These are phyloP conservation scores for Colletotrichum brevisporum DNA, from an alignment of 2,329 filamentous ascomycete genomes.

Conservation along the genomic window DNA sequence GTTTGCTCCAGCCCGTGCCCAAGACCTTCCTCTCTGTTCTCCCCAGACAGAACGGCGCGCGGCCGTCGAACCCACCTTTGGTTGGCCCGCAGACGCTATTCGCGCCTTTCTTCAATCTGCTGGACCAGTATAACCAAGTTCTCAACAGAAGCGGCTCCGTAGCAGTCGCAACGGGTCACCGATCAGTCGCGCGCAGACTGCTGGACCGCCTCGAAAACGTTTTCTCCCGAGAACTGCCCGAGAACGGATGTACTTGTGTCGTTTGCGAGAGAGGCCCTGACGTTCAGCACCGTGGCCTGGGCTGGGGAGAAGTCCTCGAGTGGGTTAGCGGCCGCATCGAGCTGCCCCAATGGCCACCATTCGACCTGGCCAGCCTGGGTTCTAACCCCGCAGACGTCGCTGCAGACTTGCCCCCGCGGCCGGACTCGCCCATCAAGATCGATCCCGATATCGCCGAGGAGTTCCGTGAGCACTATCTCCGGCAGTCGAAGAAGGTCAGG, in stretches of 20 bases:
- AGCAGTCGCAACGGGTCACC: conserved; percentile 94
- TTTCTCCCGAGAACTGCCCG: conserved; percentile 91
- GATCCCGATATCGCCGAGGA: conserved; percentile 96
- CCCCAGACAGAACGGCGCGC: conserved; percentile 69
- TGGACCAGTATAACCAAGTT: conserved; percentile 89
- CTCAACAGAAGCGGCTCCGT: conserved; percentile 88
- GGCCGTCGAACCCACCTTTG: conserved; percentile 75
- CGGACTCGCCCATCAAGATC: conserved; percentile 77
- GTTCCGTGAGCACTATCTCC: conserved; percentile 91
- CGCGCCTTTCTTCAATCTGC: conserved; percentile 82
- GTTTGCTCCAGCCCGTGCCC: conserved; percentile 79
- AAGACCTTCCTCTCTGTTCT: conserved; percentile 79
- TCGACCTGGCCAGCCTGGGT: conserved; percentile 77
- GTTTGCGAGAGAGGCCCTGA: conserved; percentile 79
- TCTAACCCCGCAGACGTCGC: conserved; percentile 71
- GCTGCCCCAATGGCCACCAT: conserved; percentile 90
- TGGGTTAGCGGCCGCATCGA: conserved; percentile 91
- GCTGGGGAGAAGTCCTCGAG: conserved; percentile 96
- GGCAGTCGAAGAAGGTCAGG: conserved; percentile 92
- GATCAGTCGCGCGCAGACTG: conserved; percentile 90
- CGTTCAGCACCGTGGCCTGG: conserved; percentile 77
- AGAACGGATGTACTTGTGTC: conserved; percentile 86
- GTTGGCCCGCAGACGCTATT: conserved; percentile 82
- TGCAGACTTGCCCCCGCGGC: conserved; percentile 71
- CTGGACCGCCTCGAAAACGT: conserved; percentile 94